These are phyloP conservation scores for Dovyalis caffra DNA, from an alignment of 345 rosid species.

Conservation along the genomic window DNA sequence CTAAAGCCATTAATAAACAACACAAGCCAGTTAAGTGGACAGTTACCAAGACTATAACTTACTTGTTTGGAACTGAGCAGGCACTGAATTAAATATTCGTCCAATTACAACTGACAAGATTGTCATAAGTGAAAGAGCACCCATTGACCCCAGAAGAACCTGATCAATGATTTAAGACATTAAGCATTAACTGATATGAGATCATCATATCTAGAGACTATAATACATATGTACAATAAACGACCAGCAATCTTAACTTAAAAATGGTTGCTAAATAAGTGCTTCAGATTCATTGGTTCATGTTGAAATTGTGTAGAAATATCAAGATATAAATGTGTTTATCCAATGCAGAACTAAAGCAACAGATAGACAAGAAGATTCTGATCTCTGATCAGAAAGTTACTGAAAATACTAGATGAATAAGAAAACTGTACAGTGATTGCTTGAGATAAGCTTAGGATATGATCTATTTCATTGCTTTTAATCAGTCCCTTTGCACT, in stretches of 20 bases:
- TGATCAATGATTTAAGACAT: slow-evolving; percentile 40
- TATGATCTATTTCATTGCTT: neutral
- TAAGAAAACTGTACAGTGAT: neutral
- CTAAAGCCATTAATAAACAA: neutral
- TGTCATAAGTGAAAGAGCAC: slow-evolving; percentile 93
- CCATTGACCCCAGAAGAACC: slow-evolving; percentile 99
- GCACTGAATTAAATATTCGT: slow-evolving; percentile 84
- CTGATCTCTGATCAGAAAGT: neutral
- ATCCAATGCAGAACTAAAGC: neutral
- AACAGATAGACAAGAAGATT: neutral
- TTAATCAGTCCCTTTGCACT: neutral
- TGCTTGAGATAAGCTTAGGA: neutral
- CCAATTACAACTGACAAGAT: slow-evolving; percentile 89
- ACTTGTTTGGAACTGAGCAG: slow-evolving; percentile 98
- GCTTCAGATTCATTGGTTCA: neutral
- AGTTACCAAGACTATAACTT: slow-evolving; percentile 30
- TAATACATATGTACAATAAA: neutral
- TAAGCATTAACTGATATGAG: neutral
- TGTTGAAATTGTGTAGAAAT: neutral
- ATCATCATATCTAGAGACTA: neutral
- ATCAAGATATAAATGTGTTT: neutral
- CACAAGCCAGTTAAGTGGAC: slow-evolving; percentile 3
- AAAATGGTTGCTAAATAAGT: neutral
- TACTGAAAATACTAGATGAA: neutral
- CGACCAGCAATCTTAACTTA: neutral